These are phyloP conservation scores for Eucalyptus coolabah DNA, from an alignment of 345 rosid species.

Conservation along the genomic window DNA sequence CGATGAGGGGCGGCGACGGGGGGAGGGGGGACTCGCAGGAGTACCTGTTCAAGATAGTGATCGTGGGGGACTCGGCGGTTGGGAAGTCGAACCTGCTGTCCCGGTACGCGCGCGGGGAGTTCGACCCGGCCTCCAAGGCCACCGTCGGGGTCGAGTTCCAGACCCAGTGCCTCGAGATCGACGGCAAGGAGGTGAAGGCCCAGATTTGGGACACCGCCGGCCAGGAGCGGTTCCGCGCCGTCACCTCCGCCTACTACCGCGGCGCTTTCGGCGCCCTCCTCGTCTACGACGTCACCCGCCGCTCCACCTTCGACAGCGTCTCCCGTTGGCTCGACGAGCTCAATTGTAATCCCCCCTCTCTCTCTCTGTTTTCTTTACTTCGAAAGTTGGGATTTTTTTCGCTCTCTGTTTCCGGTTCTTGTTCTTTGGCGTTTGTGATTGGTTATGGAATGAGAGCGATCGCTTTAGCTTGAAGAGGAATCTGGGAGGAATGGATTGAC, in stretches of 20 bases:
- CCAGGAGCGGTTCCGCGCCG: slow-evolving; percentile 9
- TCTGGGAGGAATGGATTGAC: background rate
- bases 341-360: background rate
- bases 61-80: slow-evolving; percentile 29
- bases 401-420: background rate
- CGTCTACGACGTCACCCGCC: slow-evolving; percentile 1
- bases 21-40: background rate
- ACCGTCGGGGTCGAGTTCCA: slow-evolving; percentile 35
- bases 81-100: slow-evolving; percentile 27
- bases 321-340: slow-evolving; percentile 3
- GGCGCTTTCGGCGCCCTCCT: slow-evolving; percentile 1
- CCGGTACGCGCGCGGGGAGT: slow-evolving; percentile 21
- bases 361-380: background rate
- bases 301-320: slow-evolving; percentile 1
- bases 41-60: slow-evolving; percentile 16
- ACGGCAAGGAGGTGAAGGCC: slow-evolving; percentile 2
- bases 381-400: too few relatives aligned
- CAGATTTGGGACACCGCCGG: slow-evolving; percentile 30
- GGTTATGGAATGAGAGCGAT: background rate
- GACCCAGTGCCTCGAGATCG: background rate
- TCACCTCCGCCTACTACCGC: slow-evolving; percentile 4
- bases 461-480: background rate
- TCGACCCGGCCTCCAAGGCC: slow-evolving; percentile 22
- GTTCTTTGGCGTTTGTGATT: background rate
- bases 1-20: background rate